Conservation (phyloP, 2,329 filamentous ascomycete genomes). For the Penicillium brasilianum region DNA sequence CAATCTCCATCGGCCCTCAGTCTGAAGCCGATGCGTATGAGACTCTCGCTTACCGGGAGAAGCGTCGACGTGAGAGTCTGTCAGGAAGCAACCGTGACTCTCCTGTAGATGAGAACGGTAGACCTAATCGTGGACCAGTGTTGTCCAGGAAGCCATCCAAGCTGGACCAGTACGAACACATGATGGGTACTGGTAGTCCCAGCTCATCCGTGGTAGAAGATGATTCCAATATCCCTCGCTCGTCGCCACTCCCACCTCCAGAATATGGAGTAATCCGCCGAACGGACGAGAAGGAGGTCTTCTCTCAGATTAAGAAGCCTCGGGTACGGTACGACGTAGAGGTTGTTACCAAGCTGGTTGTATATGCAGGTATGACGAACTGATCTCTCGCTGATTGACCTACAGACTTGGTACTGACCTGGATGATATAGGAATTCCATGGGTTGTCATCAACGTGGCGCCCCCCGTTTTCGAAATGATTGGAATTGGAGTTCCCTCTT, state of each 20-base stretch:
- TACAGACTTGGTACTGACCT: conserved; percentile 12
- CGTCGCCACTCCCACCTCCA: conserved; percentile 33
- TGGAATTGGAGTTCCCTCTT: conserved; percentile 32
- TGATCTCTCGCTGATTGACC: conserved; percentile 33
- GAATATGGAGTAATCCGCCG: conserved; percentile 44
- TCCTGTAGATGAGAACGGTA: conserved; percentile 32
- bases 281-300: conserved; percentile 75
- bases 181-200: conserved; percentile 71
- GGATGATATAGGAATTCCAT: conserved; percentile 70
- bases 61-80: conserved; percentile 65
- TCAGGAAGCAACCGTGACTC: conserved; percentile 45
- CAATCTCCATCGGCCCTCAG: conserved; percentile 90
- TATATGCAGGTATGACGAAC: conserved; percentile 76
- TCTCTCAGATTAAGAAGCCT: conserved; percentile 80
- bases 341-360: conserved; percentile 93
- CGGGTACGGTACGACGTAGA: conserved; percentile 97
- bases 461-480: conserved; percentile 70
- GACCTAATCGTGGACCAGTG: conserved; percentile 41
- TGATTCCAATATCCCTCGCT: conserved; percentile 33
- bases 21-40: conserved; percentile 97
- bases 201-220: conserved; percentile 41
- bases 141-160: conserved; percentile 53
- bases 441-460: conserved; percentile 76
- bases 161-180: conserved; percentile 70
- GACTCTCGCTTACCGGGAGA: conserved; percentile 86